Percentiles rank a stretch among this genome's conserved stretches.
Evolutionary conservation across 108 stramenopile genomes (phyloP).

Genomic region (Cyclostephanos invisitatus): DNA sequence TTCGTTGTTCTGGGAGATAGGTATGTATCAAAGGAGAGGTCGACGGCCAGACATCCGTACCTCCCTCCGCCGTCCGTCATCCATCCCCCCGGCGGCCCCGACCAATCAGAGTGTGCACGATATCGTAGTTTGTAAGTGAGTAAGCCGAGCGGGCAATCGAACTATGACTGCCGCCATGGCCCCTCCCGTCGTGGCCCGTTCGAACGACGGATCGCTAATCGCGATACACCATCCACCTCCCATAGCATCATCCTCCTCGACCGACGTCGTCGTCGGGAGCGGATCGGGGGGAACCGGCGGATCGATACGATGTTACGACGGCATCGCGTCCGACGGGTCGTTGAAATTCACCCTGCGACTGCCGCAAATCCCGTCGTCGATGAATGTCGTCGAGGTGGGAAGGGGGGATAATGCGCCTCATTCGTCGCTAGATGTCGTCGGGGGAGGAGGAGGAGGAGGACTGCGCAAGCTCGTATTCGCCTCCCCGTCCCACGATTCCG

Average conservation of each 20-base stretch:
- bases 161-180: neutral
- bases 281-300: neutral
- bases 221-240: neutral
- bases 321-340: conserved; percentile 32
- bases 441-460: neutral
- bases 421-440: neutral
- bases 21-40: no score
- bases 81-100: no score
- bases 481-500: neutral
- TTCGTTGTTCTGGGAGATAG: no score
- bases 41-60: no score
- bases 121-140: no score
- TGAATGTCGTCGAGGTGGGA: neutral
- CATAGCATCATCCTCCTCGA: neutral
- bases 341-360: conserved; percentile 47
- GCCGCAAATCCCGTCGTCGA: conserved; percentile 1
- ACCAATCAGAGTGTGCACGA: no score
- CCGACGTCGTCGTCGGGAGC: neutral
- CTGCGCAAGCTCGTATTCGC: conserved; percentile 40
- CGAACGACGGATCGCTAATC: conserved; percentile 12
- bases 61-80: no score
- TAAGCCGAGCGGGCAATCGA: no score
- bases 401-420: conserved; percentile 1
- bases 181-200: conserved; percentile 3
- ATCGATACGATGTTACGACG: conserved; percentile 46